phyloP scores from a whole-genome alignment of 2,329 filamentous ascomycete genomes.

The Colletotrichum lini region DNA sequence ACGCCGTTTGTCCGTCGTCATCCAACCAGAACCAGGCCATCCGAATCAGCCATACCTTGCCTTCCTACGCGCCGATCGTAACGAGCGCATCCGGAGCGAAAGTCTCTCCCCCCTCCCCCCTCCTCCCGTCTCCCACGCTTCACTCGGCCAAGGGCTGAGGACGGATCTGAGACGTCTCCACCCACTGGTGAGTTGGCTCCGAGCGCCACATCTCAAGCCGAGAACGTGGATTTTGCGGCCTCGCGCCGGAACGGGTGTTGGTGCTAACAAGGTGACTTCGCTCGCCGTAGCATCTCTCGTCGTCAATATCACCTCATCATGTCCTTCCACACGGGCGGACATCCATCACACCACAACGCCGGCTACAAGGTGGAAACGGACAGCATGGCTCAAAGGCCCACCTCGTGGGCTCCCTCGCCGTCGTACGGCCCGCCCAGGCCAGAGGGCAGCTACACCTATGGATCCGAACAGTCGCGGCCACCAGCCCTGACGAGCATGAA shows the following conservation, averaged over 20 bases:
- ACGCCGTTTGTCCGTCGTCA: slow-evolving; percentile 24
- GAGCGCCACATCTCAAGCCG: slow-evolving; percentile 38
- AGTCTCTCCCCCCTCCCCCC: not conserved
- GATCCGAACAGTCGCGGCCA: slow-evolving; percentile 46
- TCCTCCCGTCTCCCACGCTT: not conserved
- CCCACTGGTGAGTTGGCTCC: slow-evolving; percentile 33
- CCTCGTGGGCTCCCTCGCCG: slow-evolving; percentile 48
- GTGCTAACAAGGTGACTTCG: slow-evolving; percentile 27
- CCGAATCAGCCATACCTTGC: slow-evolving; percentile 10
- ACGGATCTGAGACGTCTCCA: slow-evolving; percentile 39
- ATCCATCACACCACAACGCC: slow-evolving; percentile 47
- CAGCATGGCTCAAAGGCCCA: slow-evolving; percentile 54
- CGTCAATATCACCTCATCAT: slow-evolving; percentile 44
- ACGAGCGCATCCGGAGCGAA: slow-evolving; percentile 36
- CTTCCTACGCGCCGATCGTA: slow-evolving; percentile 23
- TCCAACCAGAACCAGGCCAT: slow-evolving; percentile 18
- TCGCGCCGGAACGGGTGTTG: slow-evolving; percentile 35
- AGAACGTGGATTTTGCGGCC: slow-evolving; percentile 33
- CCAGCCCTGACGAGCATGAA: slow-evolving; percentile 47
- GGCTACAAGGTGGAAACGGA: slow-evolving; percentile 50
- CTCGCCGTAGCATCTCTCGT: not conserved
- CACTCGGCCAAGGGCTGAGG: slow-evolving; percentile 30
- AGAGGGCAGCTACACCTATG: slow-evolving; percentile 47
- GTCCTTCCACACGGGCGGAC: slow-evolving; percentile 50
- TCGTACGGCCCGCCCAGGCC: slow-evolving; percentile 48